Base-by-base conservation (phyloP, 129 eudicot species). In the Logfia minima region DNA sequence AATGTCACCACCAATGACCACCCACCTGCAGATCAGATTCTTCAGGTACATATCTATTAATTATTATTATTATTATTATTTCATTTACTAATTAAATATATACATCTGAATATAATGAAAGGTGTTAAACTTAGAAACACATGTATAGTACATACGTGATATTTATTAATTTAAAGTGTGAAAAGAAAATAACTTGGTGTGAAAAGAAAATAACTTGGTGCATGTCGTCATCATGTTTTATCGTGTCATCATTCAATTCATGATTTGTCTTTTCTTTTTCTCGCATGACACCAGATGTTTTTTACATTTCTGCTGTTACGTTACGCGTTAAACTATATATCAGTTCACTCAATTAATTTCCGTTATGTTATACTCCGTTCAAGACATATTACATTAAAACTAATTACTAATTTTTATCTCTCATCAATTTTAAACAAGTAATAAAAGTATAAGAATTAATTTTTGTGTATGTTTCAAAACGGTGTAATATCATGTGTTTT, bases 11-110 rank as follows among this genome's bases (percentile, higher is more conserved):
- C 41, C 56, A 35, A 35, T 68, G 65, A 32, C 58, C 11, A 75
- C 75, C 84, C 70, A 43, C 77, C 77, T 79, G 72, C 69, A 64
- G 43, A 37, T 34, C 78, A 72, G 18, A 72, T 64, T 53, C 74
- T 79, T 66, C 78, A 79, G 83, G 83, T 79, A 79, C 2, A 64
- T 64, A 11, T 9, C 0, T 22, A 22, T 8, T 26, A 26, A 26
- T 1, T 26, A 26, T 26, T 26, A 26, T 26, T 26, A 26, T 26
- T 26, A 35, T 6, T 35, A 35, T 35, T 43, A 43, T 43, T 9
- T 43, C 16, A 43, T 8, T 8, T 35, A 35, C 39, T 35, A 6
- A 4, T 24, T 24, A 1, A 24, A 0, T 24, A 24, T 24, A 39
- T 45, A 45, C 18, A 45, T 45, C 17, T 13, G 53, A 45, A 14